phyloP scores from a whole-genome alignment of 2,329 filamentous ascomycete genomes.

The Aschersonia sp. region DNA sequence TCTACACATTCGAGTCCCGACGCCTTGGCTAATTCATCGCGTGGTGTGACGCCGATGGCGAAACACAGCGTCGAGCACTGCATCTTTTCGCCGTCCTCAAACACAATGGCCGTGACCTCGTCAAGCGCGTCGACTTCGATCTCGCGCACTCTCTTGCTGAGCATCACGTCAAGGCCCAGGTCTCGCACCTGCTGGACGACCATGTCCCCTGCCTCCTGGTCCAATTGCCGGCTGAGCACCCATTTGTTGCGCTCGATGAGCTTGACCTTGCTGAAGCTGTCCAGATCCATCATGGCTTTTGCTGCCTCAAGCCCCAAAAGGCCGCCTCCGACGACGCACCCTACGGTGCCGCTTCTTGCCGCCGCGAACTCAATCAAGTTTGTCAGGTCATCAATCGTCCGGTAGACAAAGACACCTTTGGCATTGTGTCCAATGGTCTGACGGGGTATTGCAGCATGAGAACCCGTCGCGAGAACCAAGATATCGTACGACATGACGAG shows the following conservation, averaged over 20 bases:
- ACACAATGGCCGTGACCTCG: constrained; percentile 57
- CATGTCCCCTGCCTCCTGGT: constrained; percentile 65
- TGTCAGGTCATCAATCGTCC: constrained; percentile 71
- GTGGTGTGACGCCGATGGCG: constrained; percentile 70
- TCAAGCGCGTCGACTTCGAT: constrained; percentile 57
- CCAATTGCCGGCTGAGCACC: constrained; percentile 71
- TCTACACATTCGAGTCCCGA: constrained; percentile 61
- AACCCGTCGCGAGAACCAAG: constrained; percentile 74
- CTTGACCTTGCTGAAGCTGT: constrained; percentile 58
- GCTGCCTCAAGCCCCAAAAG: constrained; percentile 78
- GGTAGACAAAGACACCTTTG: constrained; percentile 76
- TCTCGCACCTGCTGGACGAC: constrained; percentile 68
- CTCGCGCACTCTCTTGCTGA: constrained; percentile 59
- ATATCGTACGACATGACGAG: constrained; percentile 61
- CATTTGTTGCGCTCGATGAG: constrained; percentile 72
- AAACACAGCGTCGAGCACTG: constrained; percentile 76
- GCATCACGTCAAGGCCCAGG: constrained; percentile 68
- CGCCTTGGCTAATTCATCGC: constrained; percentile 60
- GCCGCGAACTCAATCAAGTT: constrained; percentile 61
- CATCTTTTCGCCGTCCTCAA: constrained; percentile 69
- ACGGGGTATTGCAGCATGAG: constrained; percentile 59
- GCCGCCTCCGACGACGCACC: constrained; percentile 71
- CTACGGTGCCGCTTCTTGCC: constrained; percentile 50
- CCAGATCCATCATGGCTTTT: constrained; percentile 80
- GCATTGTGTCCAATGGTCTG: constrained; percentile 68